Evolutionary conservation across 345 rosid species (phyloP).

Genomic region (Populus ilicifolia): DNA sequence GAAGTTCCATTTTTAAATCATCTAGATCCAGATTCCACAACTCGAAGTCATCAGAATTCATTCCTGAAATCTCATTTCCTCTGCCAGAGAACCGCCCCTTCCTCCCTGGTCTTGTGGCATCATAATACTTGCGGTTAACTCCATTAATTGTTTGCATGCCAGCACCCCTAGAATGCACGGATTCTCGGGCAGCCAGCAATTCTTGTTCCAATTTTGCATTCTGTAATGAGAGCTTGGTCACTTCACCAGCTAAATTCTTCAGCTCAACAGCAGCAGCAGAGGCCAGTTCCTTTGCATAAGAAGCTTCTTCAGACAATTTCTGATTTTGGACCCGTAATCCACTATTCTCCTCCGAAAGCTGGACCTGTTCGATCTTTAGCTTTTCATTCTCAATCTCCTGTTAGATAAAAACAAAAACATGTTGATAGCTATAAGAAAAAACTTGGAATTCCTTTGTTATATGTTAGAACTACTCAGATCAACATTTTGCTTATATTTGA

Average conservation of each 20-base stretch:
- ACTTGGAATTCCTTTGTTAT: not conserved
- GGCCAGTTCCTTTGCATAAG: slow-evolving; percentile 93
- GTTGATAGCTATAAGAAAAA: not conserved
- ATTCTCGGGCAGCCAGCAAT: slow-evolving; percentile 63
- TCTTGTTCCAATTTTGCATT: slow-evolving; percentile 83
- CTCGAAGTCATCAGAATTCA: slow-evolving; percentile 58
- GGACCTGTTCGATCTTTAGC: slow-evolving; percentile 75
- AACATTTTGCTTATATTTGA: not conserved
- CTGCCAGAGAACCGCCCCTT: slow-evolving; percentile 71
- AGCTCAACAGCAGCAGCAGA: slow-evolving; percentile 99
- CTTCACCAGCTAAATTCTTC: slow-evolving; percentile 91
- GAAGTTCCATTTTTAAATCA: slow-evolving; percentile 79
- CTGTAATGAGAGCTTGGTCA: slow-evolving; percentile 78
- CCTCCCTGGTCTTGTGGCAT: slow-evolving; percentile 61
- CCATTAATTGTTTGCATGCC: slow-evolving; percentile 47
- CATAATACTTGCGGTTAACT: slow-evolving; percentile 59
- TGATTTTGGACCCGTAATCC: slow-evolving; percentile 82
- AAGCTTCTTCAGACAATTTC: slow-evolving; percentile 91
- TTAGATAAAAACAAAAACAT: slow-evolving; percentile 15
- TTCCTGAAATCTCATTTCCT: slow-evolving; percentile 49
- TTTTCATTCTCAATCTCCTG: slow-evolving; percentile 85
- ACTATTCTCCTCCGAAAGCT: slow-evolving; percentile 83
- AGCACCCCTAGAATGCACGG: slow-evolving; percentile 54
- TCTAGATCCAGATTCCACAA: slow-evolving; percentile 79
- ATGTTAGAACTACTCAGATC: not conserved